phyloP scores from a whole-genome alignment of 139 green algal species.

The Yamagishiella unicocca region DNA sequence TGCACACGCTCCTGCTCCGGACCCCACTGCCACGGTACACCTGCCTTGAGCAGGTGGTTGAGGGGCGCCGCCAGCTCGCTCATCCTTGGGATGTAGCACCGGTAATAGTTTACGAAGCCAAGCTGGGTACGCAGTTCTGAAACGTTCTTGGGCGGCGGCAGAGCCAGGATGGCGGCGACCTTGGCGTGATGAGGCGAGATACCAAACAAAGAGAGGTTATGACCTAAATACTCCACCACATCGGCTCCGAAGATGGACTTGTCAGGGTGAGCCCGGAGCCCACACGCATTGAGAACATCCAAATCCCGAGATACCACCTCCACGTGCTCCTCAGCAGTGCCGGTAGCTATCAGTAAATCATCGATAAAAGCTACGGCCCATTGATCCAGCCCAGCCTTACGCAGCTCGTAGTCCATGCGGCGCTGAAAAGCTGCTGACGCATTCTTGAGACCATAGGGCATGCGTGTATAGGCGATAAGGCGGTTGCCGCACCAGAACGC shows the following conservation, averaged over 20 bases:
- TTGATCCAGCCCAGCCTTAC: background rate
- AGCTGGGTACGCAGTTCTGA: too few relatives aligned
- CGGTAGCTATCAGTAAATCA: slow-evolving; percentile 38
- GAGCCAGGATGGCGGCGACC: too few relatives aligned
- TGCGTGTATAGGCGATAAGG: slow-evolving; percentile 2
- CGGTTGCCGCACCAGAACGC: too few relatives aligned
- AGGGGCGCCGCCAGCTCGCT: too few relatives aligned
- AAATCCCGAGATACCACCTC: slow-evolving; percentile 25
- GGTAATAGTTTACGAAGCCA: too few relatives aligned
- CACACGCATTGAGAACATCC: background rate
- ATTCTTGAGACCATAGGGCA: slow-evolving; percentile 53
- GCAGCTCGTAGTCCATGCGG: slow-evolving; percentile 36
- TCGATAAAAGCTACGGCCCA: slow-evolving; percentile 48
- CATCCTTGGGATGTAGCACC: too few relatives aligned
- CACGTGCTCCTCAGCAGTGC: slow-evolving; percentile 42
- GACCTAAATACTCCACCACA: slow-evolving; percentile 43
- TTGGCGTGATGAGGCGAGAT: too few relatives aligned
- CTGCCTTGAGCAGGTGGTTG: too few relatives aligned
- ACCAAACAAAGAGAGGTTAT: too few relatives aligned
- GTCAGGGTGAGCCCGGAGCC: slow-evolving; percentile 39
- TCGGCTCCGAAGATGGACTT: slow-evolving; percentile 50
- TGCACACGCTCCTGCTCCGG: too few relatives aligned
- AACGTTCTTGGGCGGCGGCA: too few relatives aligned
- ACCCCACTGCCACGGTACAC: too few relatives aligned
- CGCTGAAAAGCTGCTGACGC: slow-evolving; percentile 41